phyloP scores from a whole-genome alignment of 139 green algal genomes.

The Picochlorum sp. region DNA sequence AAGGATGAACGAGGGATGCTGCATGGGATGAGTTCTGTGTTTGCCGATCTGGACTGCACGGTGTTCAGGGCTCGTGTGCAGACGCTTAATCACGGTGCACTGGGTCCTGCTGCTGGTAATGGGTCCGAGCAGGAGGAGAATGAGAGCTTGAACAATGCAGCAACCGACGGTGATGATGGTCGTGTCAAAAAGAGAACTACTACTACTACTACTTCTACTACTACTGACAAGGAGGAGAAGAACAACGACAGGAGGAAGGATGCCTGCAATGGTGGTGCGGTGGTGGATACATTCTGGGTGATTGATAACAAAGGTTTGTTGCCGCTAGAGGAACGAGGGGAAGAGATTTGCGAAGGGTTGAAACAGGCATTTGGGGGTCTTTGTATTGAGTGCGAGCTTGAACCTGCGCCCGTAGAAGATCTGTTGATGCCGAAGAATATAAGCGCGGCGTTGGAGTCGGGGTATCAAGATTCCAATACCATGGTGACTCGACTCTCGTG shows the following conservation, averaged over 20 bases:
- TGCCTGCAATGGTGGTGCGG: slow-evolving; percentile 34
- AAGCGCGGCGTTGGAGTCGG: neutral
- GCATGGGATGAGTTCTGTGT: slow-evolving; percentile 40
- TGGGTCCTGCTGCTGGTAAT: too few relatives aligned
- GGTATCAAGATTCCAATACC: neutral
- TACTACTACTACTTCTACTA: neutral
- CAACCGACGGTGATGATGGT: too few relatives aligned
- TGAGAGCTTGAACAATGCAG: too few relatives aligned
- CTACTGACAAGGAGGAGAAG: too few relatives aligned
- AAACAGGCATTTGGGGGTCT: slow-evolving; percentile 30
- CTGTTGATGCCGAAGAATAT: neutral
- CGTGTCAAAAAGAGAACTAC: too few relatives aligned
- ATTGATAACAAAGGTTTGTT: slow-evolving; percentile 43
- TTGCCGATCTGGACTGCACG: slow-evolving; percentile 44
- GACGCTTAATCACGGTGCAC: too few relatives aligned
- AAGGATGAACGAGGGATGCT: slow-evolving; percentile 38
- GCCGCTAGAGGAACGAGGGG: slow-evolving; percentile 25
- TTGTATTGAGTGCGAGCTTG: slow-evolving; percentile 16
- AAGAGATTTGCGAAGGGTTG: slow-evolving; percentile 38
- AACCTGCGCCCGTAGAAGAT: neutral
- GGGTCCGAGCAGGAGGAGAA: too few relatives aligned
- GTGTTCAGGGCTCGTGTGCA: slow-evolving; percentile 4
- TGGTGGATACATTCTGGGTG: slow-evolving; percentile 66
- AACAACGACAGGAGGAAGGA: slow-evolving; percentile 65
- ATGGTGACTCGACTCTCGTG: slow-evolving; percentile 1